Conservation (phyloP, 2,329 filamentous ascomycete genomes). For the Paraphoma sp. region DNA sequence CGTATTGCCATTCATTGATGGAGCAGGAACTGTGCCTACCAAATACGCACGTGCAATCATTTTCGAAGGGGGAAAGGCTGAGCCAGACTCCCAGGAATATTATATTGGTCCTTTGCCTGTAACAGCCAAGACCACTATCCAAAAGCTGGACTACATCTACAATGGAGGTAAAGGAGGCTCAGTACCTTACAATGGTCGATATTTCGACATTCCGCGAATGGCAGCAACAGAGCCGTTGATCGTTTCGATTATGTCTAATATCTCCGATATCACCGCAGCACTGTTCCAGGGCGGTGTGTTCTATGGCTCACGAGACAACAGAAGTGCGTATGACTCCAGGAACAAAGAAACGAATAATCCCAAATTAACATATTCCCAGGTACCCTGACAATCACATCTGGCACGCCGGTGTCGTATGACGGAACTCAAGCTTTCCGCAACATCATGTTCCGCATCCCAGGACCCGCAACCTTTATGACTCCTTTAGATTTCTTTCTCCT, state of each 20-base stretch:
- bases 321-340: conserved; percentile 1
- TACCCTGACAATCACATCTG: conserved; percentile 31
- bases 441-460: conserved; percentile 53
- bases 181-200: conserved; percentile 35
- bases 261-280: conserved; percentile 54
- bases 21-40: conserved; percentile 40
- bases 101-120: conserved; percentile 57
- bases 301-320: conserved; percentile 24
- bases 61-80: conserved; percentile 52
- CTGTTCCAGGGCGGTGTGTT: conserved; percentile 43
- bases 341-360: neutral
- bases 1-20: conserved; percentile 55
- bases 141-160: conserved; percentile 37
- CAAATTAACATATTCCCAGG: conserved; percentile 8
- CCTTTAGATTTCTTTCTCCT: conserved; percentile 57
- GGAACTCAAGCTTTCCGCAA: conserved; percentile 50
- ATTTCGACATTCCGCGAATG: conserved; percentile 26
- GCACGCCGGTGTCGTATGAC: conserved; percentile 47
- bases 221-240: conserved; percentile 47
- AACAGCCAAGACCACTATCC: conserved; percentile 31
- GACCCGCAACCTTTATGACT: conserved; percentile 48
- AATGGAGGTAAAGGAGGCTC: conserved; percentile 46
- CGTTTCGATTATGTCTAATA: conserved; percentile 51
- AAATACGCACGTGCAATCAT: conserved; percentile 58
- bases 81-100: conserved; percentile 57